phyloP scores from a whole-genome alignment of 1,139 yeast species.

The Ashbya aceris region DNA sequence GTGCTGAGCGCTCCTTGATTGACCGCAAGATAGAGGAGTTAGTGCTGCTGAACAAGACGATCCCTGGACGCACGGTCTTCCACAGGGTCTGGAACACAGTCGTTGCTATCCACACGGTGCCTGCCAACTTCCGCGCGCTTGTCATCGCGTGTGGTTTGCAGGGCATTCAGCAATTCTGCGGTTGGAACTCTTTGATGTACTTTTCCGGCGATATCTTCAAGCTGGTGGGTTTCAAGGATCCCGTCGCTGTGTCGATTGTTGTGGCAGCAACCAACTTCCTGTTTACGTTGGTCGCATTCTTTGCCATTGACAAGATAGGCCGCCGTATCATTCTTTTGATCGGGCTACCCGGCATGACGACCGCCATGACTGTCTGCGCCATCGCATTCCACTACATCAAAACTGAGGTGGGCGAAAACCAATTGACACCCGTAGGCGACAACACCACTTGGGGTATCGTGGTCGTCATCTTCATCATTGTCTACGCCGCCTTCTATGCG shows the following conservation, averaged over 20 bases:
- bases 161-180: conserved; percentile 92
- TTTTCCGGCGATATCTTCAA: conserved; percentile 85
- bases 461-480: conserved; percentile 74
- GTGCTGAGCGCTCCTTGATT: conserved; percentile 48
- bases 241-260: conserved; percentile 89
- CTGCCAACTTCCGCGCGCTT: conserved; percentile 80
- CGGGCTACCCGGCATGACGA: conserved; percentile 74
- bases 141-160: conserved; percentile 86
- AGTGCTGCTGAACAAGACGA: conserved; percentile 46
- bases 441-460: conserved; percentile 76
- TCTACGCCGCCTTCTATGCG: conserved; percentile 83
- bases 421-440: conserved; percentile 34
- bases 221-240: conserved; percentile 74
- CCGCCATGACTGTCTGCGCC: conserved; percentile 68
- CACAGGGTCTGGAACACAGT: conserved; percentile 53
- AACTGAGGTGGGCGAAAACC: conserved; percentile 43
- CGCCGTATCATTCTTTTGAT: conserved; percentile 68
- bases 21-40: conserved; percentile 53
- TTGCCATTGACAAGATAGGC: conserved; percentile 77
- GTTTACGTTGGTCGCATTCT: conserved; percentile 73
- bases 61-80: conserved; percentile 50
- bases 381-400: conserved; percentile 81
- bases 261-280: conserved; percentile 89
- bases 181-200: conserved; percentile 91
- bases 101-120: conserved; percentile 59